Evolutionary conservation across 2,329 filamentous ascomycete species (phyloP), one percentile per base, ranked within the genome.

Genomic region (Teratosphaeria pseudoeucalypti): DNA sequence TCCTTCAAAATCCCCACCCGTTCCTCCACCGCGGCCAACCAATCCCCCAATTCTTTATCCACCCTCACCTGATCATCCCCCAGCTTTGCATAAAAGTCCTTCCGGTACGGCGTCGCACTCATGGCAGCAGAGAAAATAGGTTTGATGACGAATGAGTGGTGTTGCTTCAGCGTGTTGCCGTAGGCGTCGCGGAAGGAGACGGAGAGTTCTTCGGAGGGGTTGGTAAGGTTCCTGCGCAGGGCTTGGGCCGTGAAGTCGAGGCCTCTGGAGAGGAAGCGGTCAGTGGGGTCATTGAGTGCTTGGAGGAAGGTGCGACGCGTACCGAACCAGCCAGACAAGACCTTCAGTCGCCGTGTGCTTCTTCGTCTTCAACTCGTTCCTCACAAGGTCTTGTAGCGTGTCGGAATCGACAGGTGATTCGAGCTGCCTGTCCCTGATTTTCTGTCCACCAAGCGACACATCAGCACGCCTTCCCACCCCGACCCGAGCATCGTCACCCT

Each of bases 111-210:
- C 66, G 89, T 92, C 19, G 91, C 92, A 67, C 84, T 84, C 91
- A 99, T 96, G 73, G 92, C 92, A 63, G 91, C 88, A 68, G 82
- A 88, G 82, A 97, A 97, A 72, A 96, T 82, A 62, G 90, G 90
- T 82, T 95, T 96, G 69, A 96, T 79, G 63, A 96, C 69, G 76
- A 95, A 91, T 72, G 82, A 85, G 81, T 99, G 94, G 79, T 95
- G 86, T 29, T 88, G 89, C 80, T 95, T 96, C 69, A 99, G 87
- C 56, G 92, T 96, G 68, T 79, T 80, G 72, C 82, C 83, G 78
- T 99, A 99, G 67, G 92, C 89, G 59, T 79, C 78, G 69, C 89
- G 86, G 87, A 99, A 99, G 55, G 91, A 96, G 66, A 84, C 81
- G 62, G 88, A 81, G 63, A 99, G 88, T 77, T 96, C 91, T 72